Base-by-base conservation (phyloP, 2,329 filamentous ascomycete species). In the Aspergillus intermedius region DNA sequence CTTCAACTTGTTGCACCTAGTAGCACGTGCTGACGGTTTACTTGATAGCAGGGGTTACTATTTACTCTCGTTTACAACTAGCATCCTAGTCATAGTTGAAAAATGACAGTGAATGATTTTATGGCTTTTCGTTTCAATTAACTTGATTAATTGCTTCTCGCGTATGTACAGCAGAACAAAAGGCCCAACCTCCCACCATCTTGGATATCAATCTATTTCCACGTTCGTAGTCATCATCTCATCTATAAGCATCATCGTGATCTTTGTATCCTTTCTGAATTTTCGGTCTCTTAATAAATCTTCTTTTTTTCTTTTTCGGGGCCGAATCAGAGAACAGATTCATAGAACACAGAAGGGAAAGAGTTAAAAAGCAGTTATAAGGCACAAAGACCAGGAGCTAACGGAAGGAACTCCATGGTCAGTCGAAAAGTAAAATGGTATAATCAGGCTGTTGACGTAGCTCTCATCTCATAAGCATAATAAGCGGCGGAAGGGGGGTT, bases 351-450 rank as follows among this genome's bases (percentile, higher is more conserved):
- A 37, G 23, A 47, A 49, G 37, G 23, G 32, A 30, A 30, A 51
- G 10, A 30, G 25, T 30, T 19, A 19, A 30, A 30, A 30, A 12
- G 25, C 25, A 30, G 10, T 30, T 30, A 30, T 30, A 30, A 30
- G 12, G 25, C 25, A 28, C 25, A 56, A 47, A 50, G 22, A 46
- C 28, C 42, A 39, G 34, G 42, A 44, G 40, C 53, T 51, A 15
- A 45, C 21, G 28, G 19, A 12, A 28, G 15, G 39, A 35, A 41
- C 17, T 15, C 12, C n/a, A 30, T 10, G 17, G 17, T 40, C 10
- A 19, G 3, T 15, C 9, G 37, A 40, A 40, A 21, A 40, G 19
- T 10, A 19, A 17, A 37, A 37, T 8, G 17, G 6, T 37, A 15
- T 15, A 37, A 17, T 15, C 34, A 37, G 17, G 34, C 6, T 37